Conservation (phyloP, 148 eudicot species). For the Camellia sinensis region DNA sequence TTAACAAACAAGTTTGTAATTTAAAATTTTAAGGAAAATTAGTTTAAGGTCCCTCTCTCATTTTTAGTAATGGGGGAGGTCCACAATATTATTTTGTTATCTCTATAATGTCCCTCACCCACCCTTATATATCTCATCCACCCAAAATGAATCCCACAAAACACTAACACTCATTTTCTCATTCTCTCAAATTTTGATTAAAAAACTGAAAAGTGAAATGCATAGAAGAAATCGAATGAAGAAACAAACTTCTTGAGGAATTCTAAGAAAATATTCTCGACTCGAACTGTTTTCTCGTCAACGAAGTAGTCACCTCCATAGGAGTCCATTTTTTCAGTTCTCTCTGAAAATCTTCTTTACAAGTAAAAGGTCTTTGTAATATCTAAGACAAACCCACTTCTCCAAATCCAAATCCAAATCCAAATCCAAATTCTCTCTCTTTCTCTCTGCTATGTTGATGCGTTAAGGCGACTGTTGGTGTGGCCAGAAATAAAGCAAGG, state of each 20-base stretch:
- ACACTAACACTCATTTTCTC: too few relatives aligned
- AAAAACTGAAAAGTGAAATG: too few relatives aligned
- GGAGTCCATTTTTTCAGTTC: constrained; percentile 39
- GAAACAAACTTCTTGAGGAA: constrained; percentile 62
- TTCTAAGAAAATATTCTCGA: constrained; percentile 77
- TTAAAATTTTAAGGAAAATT: too few relatives aligned
- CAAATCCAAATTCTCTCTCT: not conserved
- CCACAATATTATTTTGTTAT: too few relatives aligned
- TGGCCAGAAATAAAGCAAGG: constrained; percentile 22
- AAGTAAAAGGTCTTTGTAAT: not conserved
- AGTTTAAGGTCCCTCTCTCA: too few relatives aligned
- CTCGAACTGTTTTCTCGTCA: constrained; percentile 77
- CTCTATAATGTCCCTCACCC: too few relatives aligned
- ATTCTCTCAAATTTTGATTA: too few relatives aligned
- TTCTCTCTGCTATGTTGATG: not conserved
- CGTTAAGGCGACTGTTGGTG: not conserved
- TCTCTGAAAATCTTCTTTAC: not conserved
- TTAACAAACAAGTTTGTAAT: too few relatives aligned
- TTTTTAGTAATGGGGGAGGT: too few relatives aligned
- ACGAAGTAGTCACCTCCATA: constrained; percentile 58
- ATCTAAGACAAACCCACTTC: not conserved
- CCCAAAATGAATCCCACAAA: too few relatives aligned
- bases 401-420: not conserved
- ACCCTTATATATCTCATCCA: too few relatives aligned
- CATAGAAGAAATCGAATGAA: too few relatives aligned